Evolutionary conservation across 805 yeast genomes (phyloP).

Genomic region (Saccharomycopsis javanensis): DNA sequence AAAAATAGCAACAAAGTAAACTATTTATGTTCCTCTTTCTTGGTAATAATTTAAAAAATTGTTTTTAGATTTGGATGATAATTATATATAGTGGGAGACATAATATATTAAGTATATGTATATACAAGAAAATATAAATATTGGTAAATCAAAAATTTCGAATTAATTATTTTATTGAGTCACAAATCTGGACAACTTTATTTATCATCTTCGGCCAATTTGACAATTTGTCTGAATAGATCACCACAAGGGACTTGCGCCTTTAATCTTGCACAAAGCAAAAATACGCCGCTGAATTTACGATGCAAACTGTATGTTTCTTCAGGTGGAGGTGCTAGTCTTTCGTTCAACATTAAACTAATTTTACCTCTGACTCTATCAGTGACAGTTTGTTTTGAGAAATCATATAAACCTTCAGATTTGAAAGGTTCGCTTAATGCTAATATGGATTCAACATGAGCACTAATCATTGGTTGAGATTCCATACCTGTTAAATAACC

Average conservation of each 20-base stretch:
- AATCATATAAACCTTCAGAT: slow-evolving; percentile 52
- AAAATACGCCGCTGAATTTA: slow-evolving; percentile 87
- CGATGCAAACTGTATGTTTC: slow-evolving; percentile 96
- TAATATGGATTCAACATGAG: slow-evolving; percentile 85
- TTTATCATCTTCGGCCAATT: slow-evolving; percentile 26
- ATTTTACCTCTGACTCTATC: slow-evolving; percentile 86
- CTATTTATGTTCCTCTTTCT: too few species aligned
- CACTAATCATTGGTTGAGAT: slow-evolving; percentile 75
- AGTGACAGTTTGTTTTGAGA: slow-evolving; percentile 80
- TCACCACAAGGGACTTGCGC: slow-evolving; percentile 78
- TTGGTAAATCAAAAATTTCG: too few species aligned
- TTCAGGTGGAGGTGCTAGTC: slow-evolving; percentile 95
- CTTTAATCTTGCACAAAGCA: slow-evolving; percentile 74
- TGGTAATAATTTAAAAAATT: too few species aligned
- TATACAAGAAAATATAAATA: too few species aligned
- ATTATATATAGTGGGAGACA: too few species aligned
- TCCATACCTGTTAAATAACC: slow-evolving; percentile 93
- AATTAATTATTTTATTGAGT: neutral
- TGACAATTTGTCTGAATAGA: slow-evolving; percentile 68
- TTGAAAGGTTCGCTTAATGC: slow-evolving; percentile 90
- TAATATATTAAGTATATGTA: too few species aligned
- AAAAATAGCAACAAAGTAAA: too few species aligned
- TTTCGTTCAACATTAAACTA: slow-evolving; percentile 79
- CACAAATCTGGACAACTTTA: neutral
- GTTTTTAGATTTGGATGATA: too few species aligned